A percentile compares a stretch with the other conserved stretches of the same genome.
Conservation (phyloP, 805 yeast species). For the Hyphopichia homilentoma region DNA sequence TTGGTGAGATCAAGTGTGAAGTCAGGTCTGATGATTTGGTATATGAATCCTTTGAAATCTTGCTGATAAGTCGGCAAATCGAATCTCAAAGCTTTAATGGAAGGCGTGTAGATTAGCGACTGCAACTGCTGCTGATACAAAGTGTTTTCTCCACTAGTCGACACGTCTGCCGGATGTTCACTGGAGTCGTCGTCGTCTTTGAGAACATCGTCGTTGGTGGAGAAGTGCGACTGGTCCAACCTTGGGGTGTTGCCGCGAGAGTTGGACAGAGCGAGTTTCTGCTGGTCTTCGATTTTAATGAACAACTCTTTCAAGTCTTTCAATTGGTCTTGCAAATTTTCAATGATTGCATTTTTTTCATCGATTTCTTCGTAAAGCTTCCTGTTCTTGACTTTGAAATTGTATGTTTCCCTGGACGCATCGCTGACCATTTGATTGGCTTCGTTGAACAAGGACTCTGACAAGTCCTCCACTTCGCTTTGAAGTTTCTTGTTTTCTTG, state of each 20-base stretch:
- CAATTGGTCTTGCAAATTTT: conserved; percentile 63
- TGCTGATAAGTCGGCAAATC: conserved; percentile 41
- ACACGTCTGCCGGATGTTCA: conserved; percentile 5
- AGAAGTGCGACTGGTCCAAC: conserved; percentile 2
- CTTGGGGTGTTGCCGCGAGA: conserved; percentile 12
- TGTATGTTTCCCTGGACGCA: conserved; percentile 66
- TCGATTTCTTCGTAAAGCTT: conserved; percentile 49
- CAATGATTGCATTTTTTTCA: conserved; percentile 69
- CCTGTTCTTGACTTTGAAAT: conserved; percentile 54
- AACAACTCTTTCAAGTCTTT: conserved; percentile 59
- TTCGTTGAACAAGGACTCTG: conserved; percentile 74
- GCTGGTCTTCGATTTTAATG: conserved; percentile 49
- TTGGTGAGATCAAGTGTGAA: conserved; percentile 33
- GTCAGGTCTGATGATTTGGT: conserved; percentile 27
- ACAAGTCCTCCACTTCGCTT: conserved; percentile 74
- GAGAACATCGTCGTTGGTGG: not conserved
- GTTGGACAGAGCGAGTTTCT: conserved; percentile 8
- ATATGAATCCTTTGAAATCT: conserved; percentile 43
- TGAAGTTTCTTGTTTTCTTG: conserved; percentile 57
- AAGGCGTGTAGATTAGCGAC: conserved; percentile 29
- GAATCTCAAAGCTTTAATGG: conserved; percentile 35
- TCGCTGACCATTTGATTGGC: conserved; percentile 83
- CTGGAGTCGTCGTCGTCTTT: conserved; percentile 2
- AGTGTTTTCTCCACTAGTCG: not conserved
- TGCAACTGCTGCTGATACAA: conserved; percentile 16